Percentiles rank a stretch among this genome's conserved stretches.
These are phyloP conservation scores for Phytophthora colocasiae DNA, from an alignment of 352 stramenopile genomes.

Conservation along the genomic window DNA sequence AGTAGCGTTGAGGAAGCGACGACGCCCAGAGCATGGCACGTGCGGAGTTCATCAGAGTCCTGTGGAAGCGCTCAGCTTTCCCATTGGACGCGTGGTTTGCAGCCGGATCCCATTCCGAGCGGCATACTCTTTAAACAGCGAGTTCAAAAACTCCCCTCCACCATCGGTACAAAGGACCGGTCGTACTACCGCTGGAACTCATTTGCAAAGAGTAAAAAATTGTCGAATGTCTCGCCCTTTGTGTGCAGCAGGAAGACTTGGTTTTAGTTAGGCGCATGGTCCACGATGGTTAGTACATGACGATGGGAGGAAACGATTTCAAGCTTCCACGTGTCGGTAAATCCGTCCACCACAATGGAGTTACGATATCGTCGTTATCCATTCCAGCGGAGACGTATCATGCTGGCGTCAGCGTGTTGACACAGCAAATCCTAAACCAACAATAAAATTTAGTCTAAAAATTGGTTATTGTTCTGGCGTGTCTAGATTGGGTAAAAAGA, in stretches of 20 bases:
- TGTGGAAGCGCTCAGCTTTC: constrained; percentile 2
- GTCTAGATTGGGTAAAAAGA: too few relatives aligned
- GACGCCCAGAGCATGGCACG: constrained; percentile 7
- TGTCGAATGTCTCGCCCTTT: constrained; percentile 15
- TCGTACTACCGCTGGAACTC: constrained; percentile 9
- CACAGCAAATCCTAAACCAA: too few relatives aligned
- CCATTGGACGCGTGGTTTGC: constrained; percentile 11
- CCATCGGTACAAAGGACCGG: constrained; percentile 2
- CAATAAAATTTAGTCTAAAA: too few relatives aligned
- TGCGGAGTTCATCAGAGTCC: constrained; percentile 2
- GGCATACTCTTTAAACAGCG: neutral
- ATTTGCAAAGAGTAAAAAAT: constrained; percentile 1
- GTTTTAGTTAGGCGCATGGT: constrained; percentile 25
- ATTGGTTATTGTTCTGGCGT: too few relatives aligned
- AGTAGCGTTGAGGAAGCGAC: constrained; percentile 2
- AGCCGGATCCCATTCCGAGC: constrained; percentile 1
- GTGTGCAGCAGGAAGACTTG: constrained; percentile 12
- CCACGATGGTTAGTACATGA: constrained; percentile 11
- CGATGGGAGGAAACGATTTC: neutral
- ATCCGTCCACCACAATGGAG: too few relatives aligned
- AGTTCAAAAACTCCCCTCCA: constrained; percentile 4
- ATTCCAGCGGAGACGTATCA: too few relatives aligned
- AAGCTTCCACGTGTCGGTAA: too few relatives aligned
- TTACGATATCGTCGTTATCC: too few relatives aligned
- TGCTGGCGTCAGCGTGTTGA: too few relatives aligned